Evolutionary conservation across 768 basidiomycete genomes (phyloP).

Genomic region (Lactarius deliciosus): DNA sequence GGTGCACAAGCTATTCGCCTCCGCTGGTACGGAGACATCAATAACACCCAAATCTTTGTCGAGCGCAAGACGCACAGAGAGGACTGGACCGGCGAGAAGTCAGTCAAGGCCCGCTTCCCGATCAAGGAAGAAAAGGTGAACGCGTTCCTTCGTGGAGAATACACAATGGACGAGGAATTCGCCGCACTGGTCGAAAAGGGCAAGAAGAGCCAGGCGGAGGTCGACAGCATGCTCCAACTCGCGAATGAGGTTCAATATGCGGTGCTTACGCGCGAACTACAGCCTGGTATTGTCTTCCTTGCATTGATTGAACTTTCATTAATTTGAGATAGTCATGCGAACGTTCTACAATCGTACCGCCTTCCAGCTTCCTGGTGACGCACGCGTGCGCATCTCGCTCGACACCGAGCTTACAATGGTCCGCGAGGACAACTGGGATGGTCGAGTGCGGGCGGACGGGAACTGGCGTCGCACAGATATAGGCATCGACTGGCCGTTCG

Average conservation of each 20-base stretch:
- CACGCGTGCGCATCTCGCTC: slow-evolving; percentile 96
- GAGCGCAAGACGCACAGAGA: slow-evolving; percentile 93
- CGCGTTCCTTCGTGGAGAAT: slow-evolving; percentile 83
- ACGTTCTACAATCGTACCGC: slow-evolving; percentile 99
- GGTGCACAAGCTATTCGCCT: slow-evolving; percentile 96
- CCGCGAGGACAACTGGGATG: slow-evolving; percentile 97
- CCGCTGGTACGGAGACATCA: slow-evolving; percentile 94
- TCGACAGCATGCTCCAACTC: slow-evolving; percentile 91
- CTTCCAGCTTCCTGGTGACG: slow-evolving; percentile 98
- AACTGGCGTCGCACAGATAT: slow-evolving; percentile 97
- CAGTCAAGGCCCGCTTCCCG: slow-evolving; percentile 94
- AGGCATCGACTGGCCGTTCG: slow-evolving; percentile 89
- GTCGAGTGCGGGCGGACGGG: slow-evolving; percentile 63
- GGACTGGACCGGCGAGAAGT: slow-evolving; percentile 99
- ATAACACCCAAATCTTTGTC: slow-evolving; percentile 79
- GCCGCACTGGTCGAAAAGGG: slow-evolving; percentile 82
- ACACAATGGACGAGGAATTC: slow-evolving; percentile 93
- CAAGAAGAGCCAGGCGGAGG: slow-evolving; percentile 90
- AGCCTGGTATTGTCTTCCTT: slow-evolving; percentile 60
- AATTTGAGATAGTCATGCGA: slow-evolving; percentile 67
- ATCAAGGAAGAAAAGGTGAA: slow-evolving; percentile 94
- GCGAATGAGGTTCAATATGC: slow-evolving; percentile 98
- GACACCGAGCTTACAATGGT: slow-evolving; percentile 95
- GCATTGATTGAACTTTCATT: neutral
- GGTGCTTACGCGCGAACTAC: slow-evolving; percentile 73